Evolutionary conservation across 2,329 filamentous ascomycete species (phyloP).

Genomic region (Clonostachys rhizophaga): DNA sequence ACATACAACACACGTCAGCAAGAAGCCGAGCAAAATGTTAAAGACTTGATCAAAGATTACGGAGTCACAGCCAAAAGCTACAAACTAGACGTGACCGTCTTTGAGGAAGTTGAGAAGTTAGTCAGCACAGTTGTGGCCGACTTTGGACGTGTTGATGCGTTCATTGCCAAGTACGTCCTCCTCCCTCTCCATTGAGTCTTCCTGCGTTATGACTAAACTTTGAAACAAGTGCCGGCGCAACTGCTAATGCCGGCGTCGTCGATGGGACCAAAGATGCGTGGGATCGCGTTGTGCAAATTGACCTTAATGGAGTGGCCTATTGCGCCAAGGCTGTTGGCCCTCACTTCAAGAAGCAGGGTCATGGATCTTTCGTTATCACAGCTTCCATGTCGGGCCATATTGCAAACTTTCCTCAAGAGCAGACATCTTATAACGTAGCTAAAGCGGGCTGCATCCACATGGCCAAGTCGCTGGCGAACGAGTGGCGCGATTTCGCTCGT

Average conservation of each 20-base stretch:
- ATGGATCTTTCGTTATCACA: conserved; percentile 59
- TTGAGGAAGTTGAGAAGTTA: conserved; percentile 27
- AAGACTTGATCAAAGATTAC: conserved; percentile 55
- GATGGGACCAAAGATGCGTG: conserved; percentile 63
- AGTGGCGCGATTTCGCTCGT: conserved; percentile 59
- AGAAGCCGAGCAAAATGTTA: conserved; percentile 55
- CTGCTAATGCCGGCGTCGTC: conserved; percentile 61
- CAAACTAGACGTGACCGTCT: conserved; percentile 42
- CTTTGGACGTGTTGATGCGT: conserved; percentile 65
- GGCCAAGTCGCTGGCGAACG: conserved; percentile 41
- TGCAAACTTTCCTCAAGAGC: conserved; percentile 60
- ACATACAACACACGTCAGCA: conserved; percentile 64
- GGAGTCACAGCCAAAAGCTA: conserved; percentile 55
- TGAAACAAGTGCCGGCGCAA: conserved; percentile 49
- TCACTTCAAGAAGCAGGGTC: conserved; percentile 54
- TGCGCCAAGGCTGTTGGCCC: conserved; percentile 53
- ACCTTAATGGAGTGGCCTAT: conserved; percentile 64
- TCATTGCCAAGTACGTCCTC: conserved; percentile 53
- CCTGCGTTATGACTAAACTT: background rate
- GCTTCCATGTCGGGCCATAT: conserved; percentile 62
- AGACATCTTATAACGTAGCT: conserved; percentile 56
- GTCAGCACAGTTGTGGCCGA: conserved; percentile 60
- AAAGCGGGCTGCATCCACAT: conserved; percentile 43
- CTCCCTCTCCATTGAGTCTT: conserved; percentile 2
- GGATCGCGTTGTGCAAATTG: conserved; percentile 47